These are phyloP conservation scores for Plasmodium inui DNA, from an alignment of 169 alveolate genomes.

Conservation along the genomic window DNA sequence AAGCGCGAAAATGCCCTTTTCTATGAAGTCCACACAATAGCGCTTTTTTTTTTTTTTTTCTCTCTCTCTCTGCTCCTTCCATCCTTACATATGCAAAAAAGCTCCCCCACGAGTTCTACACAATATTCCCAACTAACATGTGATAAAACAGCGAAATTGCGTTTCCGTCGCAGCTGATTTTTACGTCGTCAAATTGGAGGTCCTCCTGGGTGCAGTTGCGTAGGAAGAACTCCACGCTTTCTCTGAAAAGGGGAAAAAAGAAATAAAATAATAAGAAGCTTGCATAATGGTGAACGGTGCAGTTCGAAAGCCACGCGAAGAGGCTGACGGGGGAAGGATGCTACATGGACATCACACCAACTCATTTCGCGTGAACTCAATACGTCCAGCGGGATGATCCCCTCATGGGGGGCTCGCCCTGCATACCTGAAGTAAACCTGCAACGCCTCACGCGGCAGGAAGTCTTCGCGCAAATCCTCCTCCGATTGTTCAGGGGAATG, in stretches of 20 bases:
- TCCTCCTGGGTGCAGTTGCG: slow-evolving; percentile 2
- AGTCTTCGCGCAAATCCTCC: neutral
- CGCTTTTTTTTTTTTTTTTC: neutral
- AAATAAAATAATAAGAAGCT: neutral
- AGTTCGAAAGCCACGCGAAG: neutral
- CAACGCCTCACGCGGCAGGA: neutral
- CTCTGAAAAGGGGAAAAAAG: slow-evolving; percentile 24
- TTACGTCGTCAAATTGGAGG: slow-evolving; percentile 26
- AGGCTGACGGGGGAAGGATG: neutral
- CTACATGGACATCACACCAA: neutral
- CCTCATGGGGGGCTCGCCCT: no score
- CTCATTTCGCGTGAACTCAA: neutral
- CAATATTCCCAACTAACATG: slow-evolving; percentile 36
- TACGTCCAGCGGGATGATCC: neutral
- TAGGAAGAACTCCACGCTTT: slow-evolving; percentile 48
- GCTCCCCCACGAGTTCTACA: neutral
- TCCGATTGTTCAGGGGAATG: neutral
- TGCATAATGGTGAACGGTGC: neutral
- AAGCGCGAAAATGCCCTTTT: neutral
- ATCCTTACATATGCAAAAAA: neutral
- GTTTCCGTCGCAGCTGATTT: slow-evolving; percentile 31
- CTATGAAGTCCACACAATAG: neutral
- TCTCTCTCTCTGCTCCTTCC: neutral
- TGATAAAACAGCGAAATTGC: slow-evolving; percentile 36
- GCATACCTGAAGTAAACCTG: neutral